Conservation (phyloP, 148 eudicot species). For the Cornus florida region DNA sequence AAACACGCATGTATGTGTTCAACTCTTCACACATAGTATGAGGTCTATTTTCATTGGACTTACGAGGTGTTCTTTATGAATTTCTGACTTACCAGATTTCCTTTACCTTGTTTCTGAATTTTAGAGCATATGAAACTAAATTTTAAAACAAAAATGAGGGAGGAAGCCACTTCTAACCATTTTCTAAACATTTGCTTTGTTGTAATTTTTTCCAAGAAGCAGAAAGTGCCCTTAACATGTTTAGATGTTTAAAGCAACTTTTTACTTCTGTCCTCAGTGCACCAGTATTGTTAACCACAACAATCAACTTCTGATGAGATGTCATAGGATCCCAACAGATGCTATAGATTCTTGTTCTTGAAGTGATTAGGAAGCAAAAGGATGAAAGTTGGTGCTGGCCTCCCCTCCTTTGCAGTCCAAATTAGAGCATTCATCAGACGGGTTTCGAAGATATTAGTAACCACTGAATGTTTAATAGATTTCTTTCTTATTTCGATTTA, state of each 20-base stretch:
- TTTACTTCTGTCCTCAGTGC: not conserved
- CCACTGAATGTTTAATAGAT: no score
- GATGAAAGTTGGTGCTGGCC: not conserved
- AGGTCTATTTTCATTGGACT: not conserved
- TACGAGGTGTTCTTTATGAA: no score
- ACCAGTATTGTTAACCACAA: not conserved
- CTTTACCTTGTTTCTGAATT: not conserved
- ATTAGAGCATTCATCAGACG: not conserved
- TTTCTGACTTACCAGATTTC: not conserved
- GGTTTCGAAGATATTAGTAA: no score
- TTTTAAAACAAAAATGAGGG: not conserved
- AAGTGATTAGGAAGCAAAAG: not conserved
- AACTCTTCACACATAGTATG: not conserved
- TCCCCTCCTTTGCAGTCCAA: not conserved
- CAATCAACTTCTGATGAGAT: not conserved
- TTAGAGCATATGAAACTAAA: not conserved
- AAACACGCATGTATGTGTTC: conserved; percentile 51
- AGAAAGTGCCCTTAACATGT: not conserved
- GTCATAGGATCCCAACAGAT: not conserved
- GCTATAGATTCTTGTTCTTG: not conserved
- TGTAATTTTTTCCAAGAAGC: not conserved
- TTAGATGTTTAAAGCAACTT: not conserved
- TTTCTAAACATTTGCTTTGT: not conserved
- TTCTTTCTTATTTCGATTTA: no score
- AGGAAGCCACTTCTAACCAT: not conserved